Percentiles rank a stretch among this genome's conserved stretches.
These are phyloP conservation scores for Aureococcus anophagefferens DNA, from an alignment of 108 stramenopile species.

Conservation along the genomic window DNA sequence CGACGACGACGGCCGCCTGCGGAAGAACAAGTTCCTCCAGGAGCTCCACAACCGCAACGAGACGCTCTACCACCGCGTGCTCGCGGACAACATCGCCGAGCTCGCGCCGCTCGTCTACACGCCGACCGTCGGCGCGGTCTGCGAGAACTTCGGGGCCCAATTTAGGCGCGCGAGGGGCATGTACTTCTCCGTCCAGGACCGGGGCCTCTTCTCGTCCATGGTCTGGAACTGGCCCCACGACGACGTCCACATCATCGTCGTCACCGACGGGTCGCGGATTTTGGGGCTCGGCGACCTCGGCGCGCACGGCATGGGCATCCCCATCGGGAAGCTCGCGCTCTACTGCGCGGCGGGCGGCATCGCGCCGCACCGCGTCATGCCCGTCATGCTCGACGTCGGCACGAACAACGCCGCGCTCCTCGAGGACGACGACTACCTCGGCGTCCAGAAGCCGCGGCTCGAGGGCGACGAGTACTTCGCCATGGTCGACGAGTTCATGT, in stretches of 20 bases:
- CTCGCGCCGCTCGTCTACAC: slow-evolving; percentile 96
- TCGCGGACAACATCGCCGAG: slow-evolving; percentile 87
- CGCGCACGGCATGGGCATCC: slow-evolving; percentile 88
- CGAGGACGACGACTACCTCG: slow-evolving; percentile 79
- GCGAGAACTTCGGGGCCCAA: slow-evolving; percentile 61
- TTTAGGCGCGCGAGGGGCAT: slow-evolving; percentile 83
- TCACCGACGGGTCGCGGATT: slow-evolving; percentile 89
- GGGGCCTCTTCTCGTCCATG: slow-evolving; percentile 81
- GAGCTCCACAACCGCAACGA: slow-evolving; percentile 90
- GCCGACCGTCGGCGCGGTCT: slow-evolving; percentile 85
- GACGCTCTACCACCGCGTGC: slow-evolving; percentile 84
- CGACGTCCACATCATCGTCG: slow-evolving; percentile 86
- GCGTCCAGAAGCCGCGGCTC: slow-evolving; percentile 65
- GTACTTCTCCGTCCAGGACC: slow-evolving; percentile 82
- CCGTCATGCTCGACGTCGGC: slow-evolving; percentile 88
- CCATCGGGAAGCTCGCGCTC: slow-evolving; percentile 76
- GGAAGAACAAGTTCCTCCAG: slow-evolving; percentile 77
- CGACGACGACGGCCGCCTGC: too few relatives aligned
- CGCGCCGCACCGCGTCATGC: slow-evolving; percentile 85
- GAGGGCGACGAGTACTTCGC: slow-evolving; percentile 64
- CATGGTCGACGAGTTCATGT: slow-evolving; percentile 92
- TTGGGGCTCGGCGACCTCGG: slow-evolving; percentile 93
- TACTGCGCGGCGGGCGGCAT: slow-evolving; percentile 99
- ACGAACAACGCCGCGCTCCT: slow-evolving; percentile 87
- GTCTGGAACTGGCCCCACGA: slow-evolving; percentile 92